Evolutionary conservation across 2,329 filamentous ascomycete species (phyloP).

Genomic region (Orbilia blumenaviensis): DNA sequence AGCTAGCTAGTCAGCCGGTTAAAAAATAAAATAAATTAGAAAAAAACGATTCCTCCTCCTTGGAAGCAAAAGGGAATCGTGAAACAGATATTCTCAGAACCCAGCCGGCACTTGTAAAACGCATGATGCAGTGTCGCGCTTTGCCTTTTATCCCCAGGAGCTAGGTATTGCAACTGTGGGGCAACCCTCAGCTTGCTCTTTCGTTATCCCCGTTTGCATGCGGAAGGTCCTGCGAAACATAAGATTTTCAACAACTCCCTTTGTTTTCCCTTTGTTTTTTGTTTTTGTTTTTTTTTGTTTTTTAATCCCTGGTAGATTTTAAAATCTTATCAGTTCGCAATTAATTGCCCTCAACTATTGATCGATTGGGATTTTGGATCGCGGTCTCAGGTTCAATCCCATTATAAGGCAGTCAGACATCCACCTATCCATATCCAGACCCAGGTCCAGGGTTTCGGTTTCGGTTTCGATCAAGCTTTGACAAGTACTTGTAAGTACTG

Average conservation of each 20-base stretch:
- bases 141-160: not conserved
- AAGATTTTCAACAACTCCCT: not conserved
- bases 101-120: constrained; percentile 28
- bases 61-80: constrained; percentile 34
- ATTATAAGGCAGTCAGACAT: no score
- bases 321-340: constrained; percentile 21
- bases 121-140: constrained; percentile 47
- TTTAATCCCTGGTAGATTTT: not conserved
- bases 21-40: no score
- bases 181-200: not conserved
- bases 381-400: no score
- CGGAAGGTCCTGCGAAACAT: constrained; percentile 50
- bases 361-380: no score
- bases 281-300: not conserved
- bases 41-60: not conserved
- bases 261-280: no score
- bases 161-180: constrained; percentile 9
- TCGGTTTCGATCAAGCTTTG: constrained; percentile 3
- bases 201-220: constrained; percentile 41
- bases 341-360: not conserved
- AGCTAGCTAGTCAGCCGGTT: not conserved
- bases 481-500: not conserved
- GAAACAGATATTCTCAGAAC: constrained; percentile 29
- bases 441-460: not conserved
- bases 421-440: no score